Percentiles rank a stretch among this genome's conserved stretches.
phyloP scores from a whole-genome alignment of 192 early-diverging fungal species.

The Mycoemilia scoparia region DNA sequence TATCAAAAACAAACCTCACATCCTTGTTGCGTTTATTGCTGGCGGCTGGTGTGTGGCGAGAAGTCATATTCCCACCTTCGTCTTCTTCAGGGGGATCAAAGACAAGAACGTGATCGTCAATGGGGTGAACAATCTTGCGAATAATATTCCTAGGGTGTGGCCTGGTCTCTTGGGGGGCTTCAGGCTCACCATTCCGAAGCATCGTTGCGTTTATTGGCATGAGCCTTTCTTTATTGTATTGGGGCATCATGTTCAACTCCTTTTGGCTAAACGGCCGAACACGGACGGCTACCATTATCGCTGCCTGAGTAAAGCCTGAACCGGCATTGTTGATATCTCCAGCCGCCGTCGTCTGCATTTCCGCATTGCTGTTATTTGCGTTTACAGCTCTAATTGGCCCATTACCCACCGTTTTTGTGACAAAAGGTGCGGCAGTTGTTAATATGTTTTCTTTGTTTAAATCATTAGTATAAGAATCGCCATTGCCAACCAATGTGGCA shows the following conservation, averaged over 20 bases:
- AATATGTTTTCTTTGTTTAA: too few relatives aligned
- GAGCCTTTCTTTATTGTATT: slow-evolving; percentile 17
- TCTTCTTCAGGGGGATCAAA: slow-evolving; percentile 52
- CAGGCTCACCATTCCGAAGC: slow-evolving; percentile 21
- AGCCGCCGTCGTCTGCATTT: too few relatives aligned
- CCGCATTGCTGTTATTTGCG: too few relatives aligned
- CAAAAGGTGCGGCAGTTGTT: too few relatives aligned
- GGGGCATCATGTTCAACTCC: slow-evolving; percentile 28
- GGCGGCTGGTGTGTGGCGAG: slow-evolving; percentile 21
- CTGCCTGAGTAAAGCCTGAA: too few relatives aligned
- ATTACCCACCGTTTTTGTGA: too few relatives aligned
- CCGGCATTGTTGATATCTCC: too few relatives aligned
- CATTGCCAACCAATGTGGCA: too few relatives aligned
- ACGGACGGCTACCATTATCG: slow-evolving; percentile 32
- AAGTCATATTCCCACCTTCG: slow-evolving; percentile 18
- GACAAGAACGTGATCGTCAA: slow-evolving; percentile 50
- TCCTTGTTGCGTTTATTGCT: slow-evolving; percentile 49
- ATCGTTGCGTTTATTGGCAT: slow-evolving; percentile 24
- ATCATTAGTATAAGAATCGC: too few relatives aligned
- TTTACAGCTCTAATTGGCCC: too few relatives aligned
- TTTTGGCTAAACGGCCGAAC: slow-evolving; percentile 37
- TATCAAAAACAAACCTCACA: slow-evolving; percentile 57
- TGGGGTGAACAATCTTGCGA: slow-evolving; percentile 38
- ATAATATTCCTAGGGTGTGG: slow-evolving; percentile 5
- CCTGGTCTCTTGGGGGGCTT: slow-evolving; percentile 1